Percentiles rank a stretch among this genome's conserved stretches.
phyloP scores from a whole-genome alignment of 805 yeast species.

The Cyberlindnera galapagoensis region DNA sequence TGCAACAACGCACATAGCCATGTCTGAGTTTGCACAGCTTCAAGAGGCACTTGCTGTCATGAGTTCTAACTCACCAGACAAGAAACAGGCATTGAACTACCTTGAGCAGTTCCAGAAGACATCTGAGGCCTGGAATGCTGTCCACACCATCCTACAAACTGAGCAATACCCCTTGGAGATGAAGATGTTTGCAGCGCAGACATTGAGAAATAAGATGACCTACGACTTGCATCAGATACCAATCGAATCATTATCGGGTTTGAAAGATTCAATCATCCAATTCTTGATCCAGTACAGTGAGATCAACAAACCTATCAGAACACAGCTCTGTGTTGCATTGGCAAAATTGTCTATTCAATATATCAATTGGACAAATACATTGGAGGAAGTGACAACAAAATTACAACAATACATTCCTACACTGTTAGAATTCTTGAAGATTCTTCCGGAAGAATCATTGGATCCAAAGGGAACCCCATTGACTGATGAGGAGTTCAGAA shows the following conservation, averaged over 20 bases:
- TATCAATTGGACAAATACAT: slow-evolving; percentile 63
- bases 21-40: slow-evolving; percentile 11
- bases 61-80: slow-evolving; percentile 24
- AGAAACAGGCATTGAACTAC: slow-evolving; percentile 42
- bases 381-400: slow-evolving; percentile 55
- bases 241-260: slow-evolving; percentile 42
- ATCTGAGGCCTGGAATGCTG: slow-evolving; percentile 69
- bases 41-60: slow-evolving; percentile 22
- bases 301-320: slow-evolving; percentile 54
- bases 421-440: slow-evolving; percentile 72
- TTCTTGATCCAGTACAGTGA: slow-evolving; percentile 44
- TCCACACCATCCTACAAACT: slow-evolving; percentile 46
- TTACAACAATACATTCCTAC: slow-evolving; percentile 37
- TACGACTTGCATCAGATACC: slow-evolving; percentile 82
- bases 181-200: slow-evolving; percentile 85
- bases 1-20: not conserved
- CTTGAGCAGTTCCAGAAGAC: slow-evolving; percentile 83
- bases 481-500: slow-evolving; percentile 71
- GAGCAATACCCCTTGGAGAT: slow-evolving; percentile 39
- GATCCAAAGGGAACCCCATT: slow-evolving; percentile 73
- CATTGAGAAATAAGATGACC: slow-evolving; percentile 74
- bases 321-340: slow-evolving; percentile 77
- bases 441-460: slow-evolving; percentile 85
- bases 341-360: slow-evolving; percentile 79
- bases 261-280: slow-evolving; percentile 62